Percentiles rank a stretch among this genome's conserved stretches.
Conservation (phyloP, 768 basidiomycete genomes). For the Tephrocybe rancida region DNA sequence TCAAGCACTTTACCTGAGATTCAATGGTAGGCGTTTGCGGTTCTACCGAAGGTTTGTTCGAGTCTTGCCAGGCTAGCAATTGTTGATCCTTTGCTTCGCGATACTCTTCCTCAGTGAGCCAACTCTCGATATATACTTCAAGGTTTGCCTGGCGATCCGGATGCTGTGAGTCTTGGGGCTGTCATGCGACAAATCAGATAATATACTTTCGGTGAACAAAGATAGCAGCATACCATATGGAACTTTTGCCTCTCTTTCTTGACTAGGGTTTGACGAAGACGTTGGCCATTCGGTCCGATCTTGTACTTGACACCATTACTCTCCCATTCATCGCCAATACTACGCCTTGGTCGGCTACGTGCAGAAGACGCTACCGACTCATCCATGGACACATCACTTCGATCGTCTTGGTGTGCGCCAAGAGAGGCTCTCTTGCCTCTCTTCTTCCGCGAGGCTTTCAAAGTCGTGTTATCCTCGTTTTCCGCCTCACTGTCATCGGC, state of each 20-base stretch:
- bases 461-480: slow-evolving; percentile 31
- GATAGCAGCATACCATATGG: slow-evolving; percentile 62
- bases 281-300: slow-evolving; percentile 68
- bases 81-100: slow-evolving; percentile 60
- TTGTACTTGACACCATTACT: slow-evolving; percentile 70
- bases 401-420: slow-evolving; percentile 32
- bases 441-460: slow-evolving; percentile 47
- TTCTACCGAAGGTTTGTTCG: slow-evolving; percentile 43
- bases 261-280: slow-evolving; percentile 69
- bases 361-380: slow-evolving; percentile 50
- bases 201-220: not conserved
- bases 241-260: slow-evolving; percentile 73
- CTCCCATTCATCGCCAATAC: slow-evolving; percentile 78
- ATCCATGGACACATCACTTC: slow-evolving; percentile 50
- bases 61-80: slow-evolving; percentile 72
- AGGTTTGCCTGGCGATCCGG: slow-evolving; percentile 70
- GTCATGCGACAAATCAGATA: slow-evolving; percentile 5
- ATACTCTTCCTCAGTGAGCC: slow-evolving; percentile 79
- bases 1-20: slow-evolving; percentile 28
- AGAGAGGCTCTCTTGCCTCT: slow-evolving; percentile 47
- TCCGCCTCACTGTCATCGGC: slow-evolving; percentile 50
- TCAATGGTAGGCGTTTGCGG: slow-evolving; percentile 42
- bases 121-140: slow-evolving; percentile 76
- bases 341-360: slow-evolving; percentile 53
- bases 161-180: slow-evolving; percentile 81